Percentiles rank a stretch among this genome's conserved stretches.
These are phyloP conservation scores for Talaromyces albobiverticillius DNA, from an alignment of 2,329 filamentous ascomycete genomes.

Conservation along the genomic window DNA sequence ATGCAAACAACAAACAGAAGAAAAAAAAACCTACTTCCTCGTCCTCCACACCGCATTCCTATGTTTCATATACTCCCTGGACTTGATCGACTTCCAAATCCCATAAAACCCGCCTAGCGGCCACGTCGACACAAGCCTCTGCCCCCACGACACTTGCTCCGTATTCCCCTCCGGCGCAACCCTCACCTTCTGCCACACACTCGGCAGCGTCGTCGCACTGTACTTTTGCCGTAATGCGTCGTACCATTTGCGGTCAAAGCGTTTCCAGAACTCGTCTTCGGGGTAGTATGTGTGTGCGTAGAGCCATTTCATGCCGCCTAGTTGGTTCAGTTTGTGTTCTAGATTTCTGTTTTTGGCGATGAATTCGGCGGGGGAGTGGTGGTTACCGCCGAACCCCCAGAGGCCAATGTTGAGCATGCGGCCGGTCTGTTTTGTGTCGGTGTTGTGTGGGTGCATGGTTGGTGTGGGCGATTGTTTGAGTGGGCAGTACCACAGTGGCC, in stretches of 20 bases:
- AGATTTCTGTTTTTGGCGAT: conserved; percentile 67
- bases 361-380: too few relatives aligned
- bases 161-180: conserved; percentile 14
- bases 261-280: conserved; percentile 50
- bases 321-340: conserved; percentile 64
- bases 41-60: conserved; percentile 15
- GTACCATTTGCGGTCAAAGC: conserved; percentile 39
- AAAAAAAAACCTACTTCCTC: neutral
- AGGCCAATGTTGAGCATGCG: conserved; percentile 59
- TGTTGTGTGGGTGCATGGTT: conserved; percentile 17
- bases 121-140: conserved; percentile 11
- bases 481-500: conserved; percentile 61
- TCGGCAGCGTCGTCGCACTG: conserved; percentile 32
- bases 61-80: conserved; percentile 16
- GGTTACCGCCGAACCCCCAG: conserved; percentile 69
- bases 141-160: conserved; percentile 11
- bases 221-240: conserved; percentile 39
- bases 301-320: conserved; percentile 81
- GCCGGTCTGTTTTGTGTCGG: conserved; percentile 5
- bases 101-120: conserved; percentile 14
- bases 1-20: neutral
- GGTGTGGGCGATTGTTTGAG: conserved; percentile 26
- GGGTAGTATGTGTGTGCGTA: conserved; percentile 84
- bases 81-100: conserved; percentile 16
- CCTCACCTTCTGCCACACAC: conserved; percentile 36